phyloP scores from a whole-genome alignment of 495 filamentous ascomycete genomes.

The Astrothelium subdiscretum region DNA sequence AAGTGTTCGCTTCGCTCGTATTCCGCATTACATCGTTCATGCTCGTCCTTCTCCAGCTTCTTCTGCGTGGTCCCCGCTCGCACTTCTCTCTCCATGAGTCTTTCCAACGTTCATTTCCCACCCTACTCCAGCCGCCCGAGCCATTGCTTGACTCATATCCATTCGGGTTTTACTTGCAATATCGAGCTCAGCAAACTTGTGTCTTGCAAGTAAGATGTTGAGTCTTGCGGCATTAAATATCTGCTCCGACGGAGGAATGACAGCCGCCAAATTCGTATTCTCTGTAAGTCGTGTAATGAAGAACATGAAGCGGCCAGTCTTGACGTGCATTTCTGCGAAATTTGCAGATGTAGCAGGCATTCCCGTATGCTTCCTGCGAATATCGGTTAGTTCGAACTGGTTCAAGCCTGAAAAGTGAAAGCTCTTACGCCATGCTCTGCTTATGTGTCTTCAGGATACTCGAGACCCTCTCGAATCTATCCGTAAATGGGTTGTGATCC shows the following conservation, averaged over 20 bases:
- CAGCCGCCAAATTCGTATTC: slow-evolving; percentile 89
- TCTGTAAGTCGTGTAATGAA: slow-evolving; percentile 88
- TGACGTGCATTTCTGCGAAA: slow-evolving; percentile 56
- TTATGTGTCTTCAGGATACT: slow-evolving; percentile 98
- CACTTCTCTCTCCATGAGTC: neutral
- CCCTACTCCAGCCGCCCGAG: neutral
- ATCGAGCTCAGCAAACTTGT: slow-evolving; percentile 53
- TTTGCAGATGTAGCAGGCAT: slow-evolving; percentile 34
- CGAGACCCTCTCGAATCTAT: slow-evolving; percentile 85
- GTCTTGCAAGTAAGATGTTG: slow-evolving; percentile 74
- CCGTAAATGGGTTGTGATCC: slow-evolving; percentile 69
- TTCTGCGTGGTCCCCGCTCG: neutral
- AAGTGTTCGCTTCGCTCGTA: neutral
- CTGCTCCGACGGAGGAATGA: slow-evolving; percentile 77
- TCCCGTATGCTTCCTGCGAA: slow-evolving; percentile 25
- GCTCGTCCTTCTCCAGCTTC: neutral
- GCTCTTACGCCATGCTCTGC: slow-evolving; percentile 51
- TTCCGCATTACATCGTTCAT: neutral
- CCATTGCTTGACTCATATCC: slow-evolving; percentile 1
- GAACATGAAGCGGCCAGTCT: slow-evolving; percentile 69
- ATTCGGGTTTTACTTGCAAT: slow-evolving; percentile 12
- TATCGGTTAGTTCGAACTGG: slow-evolving; percentile 19
- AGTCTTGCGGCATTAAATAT: slow-evolving; percentile 79
- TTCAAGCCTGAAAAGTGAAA: slow-evolving; percentile 38
- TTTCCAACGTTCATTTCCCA: slow-evolving; percentile 1